Percentiles rank a stretch among this genome's conserved stretches.
Conservation (phyloP, 306 rosid genomes). For the Elaeagnus macrophylla region DNA sequence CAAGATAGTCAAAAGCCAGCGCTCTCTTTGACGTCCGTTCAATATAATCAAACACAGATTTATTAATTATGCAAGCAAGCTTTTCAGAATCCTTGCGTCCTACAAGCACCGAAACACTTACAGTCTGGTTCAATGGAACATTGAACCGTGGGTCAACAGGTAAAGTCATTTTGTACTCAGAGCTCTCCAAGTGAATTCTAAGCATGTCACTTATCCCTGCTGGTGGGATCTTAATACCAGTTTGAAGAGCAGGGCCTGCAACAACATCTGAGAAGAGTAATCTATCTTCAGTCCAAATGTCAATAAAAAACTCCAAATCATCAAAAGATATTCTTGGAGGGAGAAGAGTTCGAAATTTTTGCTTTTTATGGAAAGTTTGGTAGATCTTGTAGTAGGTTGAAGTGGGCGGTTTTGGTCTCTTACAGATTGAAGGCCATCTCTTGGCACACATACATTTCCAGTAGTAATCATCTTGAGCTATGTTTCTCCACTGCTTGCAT, state of each 20-base stretch:
- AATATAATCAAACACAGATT: slow-evolving; percentile 64
- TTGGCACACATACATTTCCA: slow-evolving; percentile 86
- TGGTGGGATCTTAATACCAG: slow-evolving; percentile 41
- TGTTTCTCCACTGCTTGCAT: slow-evolving; percentile 72
- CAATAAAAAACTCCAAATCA: slow-evolving; percentile 83
- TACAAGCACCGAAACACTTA: slow-evolving; percentile 71
- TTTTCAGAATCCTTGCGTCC: slow-evolving; percentile 68
- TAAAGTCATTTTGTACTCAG: slow-evolving; percentile 75
- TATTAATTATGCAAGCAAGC: slow-evolving; percentile 65
- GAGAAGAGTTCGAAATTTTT: slow-evolving; percentile 42
- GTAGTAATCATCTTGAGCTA: slow-evolving; percentile 75
- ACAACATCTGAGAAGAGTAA: slow-evolving; percentile 52
- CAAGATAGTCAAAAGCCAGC: slow-evolving; percentile 78
- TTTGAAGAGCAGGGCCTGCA: slow-evolving; percentile 19
- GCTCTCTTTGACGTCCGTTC: slow-evolving; percentile 70
- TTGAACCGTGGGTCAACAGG: slow-evolving; percentile 71
- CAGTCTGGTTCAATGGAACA: slow-evolving; percentile 50
- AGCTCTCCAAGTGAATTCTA: slow-evolving; percentile 45
- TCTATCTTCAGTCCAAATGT: slow-evolving; percentile 61
- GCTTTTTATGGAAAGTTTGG: slow-evolving; percentile 54
- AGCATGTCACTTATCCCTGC: slow-evolving; percentile 55
- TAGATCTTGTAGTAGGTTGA: slow-evolving; percentile 53
- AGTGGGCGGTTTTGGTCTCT: slow-evolving; percentile 50
- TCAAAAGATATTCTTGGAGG: slow-evolving; percentile 82
- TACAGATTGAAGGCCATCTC: slow-evolving; percentile 95